Evolutionary conservation across 73 alveolate species (phyloP), one percentile per base, ranked within the genome.

Genomic region (Breviolum minutum): DNA sequence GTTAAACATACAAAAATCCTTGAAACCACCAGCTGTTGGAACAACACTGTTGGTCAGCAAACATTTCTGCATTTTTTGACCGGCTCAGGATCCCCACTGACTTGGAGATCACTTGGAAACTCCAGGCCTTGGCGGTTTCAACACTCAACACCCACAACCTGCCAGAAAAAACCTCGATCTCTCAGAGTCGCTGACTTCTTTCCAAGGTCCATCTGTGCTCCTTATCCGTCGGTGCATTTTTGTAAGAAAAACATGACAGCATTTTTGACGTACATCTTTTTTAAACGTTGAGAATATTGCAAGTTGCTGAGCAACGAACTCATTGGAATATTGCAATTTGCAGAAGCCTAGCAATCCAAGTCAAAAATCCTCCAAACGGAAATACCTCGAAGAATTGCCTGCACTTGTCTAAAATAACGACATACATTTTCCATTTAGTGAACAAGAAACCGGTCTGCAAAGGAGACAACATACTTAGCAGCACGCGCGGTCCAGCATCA

Each of bases 171-270:
- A 17, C 24, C 17, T 76, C 20, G 63, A 77, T 8, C 22, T 79
- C 14, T 14, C 63, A 10, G n/a, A 90, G 89, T 19, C 64, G 20
- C 63, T 71, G 79, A 27, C 97, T 10, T 91, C 97, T 29, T 70
- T 73, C 97, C 97, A 91, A 9, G 97, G 97, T n/a, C 97, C 97
- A 12, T 91, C 97, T 27, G 77, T 26, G 27, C 97, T 73, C 97
- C 89, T 91, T 22, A 30, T 12, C 11, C 26, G 16, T 8, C 26
- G 63, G 27, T n/a, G 20, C 24, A 54, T 30, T 70, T 48, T 30
- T 40, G n/a, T n/a, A n/a, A n/a, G n/a, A n/a, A n/a, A n/a, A n/a
- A n/a, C n/a, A n/a, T n/a, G n/a, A n/a, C n/a, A n/a, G n/a, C n/a
- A n/a, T n/a, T n/a, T n/a, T n/a, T n/a, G n/a, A n/a, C n/a, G n/a